Percentiles rank a stretch among this genome's conserved stretches.
These are phyloP conservation scores for Fusarium chlamydosporum DNA, from an alignment of 2,329 filamentous ascomycete species.

Conservation along the genomic window DNA sequence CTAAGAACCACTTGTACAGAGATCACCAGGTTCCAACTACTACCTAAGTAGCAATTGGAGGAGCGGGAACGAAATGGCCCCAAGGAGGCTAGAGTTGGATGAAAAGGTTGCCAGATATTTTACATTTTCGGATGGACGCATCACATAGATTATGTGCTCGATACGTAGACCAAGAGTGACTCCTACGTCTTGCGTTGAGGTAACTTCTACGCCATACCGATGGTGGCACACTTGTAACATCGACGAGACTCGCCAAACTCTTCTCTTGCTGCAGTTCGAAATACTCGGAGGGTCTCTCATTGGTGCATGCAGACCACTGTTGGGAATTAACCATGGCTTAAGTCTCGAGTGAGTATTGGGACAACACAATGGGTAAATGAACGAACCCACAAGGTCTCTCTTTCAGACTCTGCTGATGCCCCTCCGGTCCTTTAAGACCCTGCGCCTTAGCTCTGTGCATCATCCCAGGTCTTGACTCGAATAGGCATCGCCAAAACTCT, in stretches of 20 bases:
- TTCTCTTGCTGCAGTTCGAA: neutral
- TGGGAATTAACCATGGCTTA: slow-evolving; percentile 30
- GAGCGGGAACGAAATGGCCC: slow-evolving; percentile 37
- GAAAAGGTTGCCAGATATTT: neutral
- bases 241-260: neutral
- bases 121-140: slow-evolving; percentile 1
- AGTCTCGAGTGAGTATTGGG: slow-evolving; percentile 4
- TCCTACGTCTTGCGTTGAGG: slow-evolving; percentile 7
- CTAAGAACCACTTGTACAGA: slow-evolving; percentile 1
- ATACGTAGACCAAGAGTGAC: slow-evolving; percentile 12
- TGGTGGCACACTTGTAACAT: slow-evolving; percentile 1
- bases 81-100: slow-evolving; percentile 20
- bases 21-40: slow-evolving; percentile 21
- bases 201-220: slow-evolving; percentile 30
- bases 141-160: slow-evolving; percentile 5
- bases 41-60: slow-evolving; percentile 31
- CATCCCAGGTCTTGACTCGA: slow-evolving; percentile 44
- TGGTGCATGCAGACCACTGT: slow-evolving; percentile 19
- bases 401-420: slow-evolving; percentile 19
- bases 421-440: slow-evolving; percentile 36
- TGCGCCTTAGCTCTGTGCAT: slow-evolving; percentile 48
- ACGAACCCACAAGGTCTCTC: slow-evolving; percentile 11
- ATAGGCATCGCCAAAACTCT: slow-evolving; percentile 49
- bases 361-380: slow-evolving; percentile 13
- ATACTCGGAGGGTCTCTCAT: neutral